These are phyloP conservation scores for Cenchrus americanus DNA, from an alignment of 176 grass and related monocot species.

Conservation along the genomic window DNA sequence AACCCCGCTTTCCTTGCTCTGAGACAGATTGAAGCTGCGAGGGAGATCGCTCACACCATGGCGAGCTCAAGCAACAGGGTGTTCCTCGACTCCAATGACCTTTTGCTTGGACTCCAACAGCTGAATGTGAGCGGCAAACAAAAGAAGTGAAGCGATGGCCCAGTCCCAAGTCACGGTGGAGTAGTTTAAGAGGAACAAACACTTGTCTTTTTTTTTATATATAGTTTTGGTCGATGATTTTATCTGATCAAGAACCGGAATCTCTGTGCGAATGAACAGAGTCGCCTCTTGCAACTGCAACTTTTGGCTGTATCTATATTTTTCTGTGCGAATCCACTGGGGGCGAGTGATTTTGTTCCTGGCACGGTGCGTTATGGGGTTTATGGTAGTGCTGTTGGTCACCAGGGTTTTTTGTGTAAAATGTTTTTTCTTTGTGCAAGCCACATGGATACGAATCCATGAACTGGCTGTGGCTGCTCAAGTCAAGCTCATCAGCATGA, in stretches of 20 bases:
- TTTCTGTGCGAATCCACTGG: background rate
- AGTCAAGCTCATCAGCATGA: background rate
- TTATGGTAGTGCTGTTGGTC: too few relatives aligned
- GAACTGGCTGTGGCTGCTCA: too few relatives aligned
- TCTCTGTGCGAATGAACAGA: background rate
- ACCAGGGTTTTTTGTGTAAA: background rate
- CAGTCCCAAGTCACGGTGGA: background rate
- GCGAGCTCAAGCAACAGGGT: slow-evolving; percentile 74
- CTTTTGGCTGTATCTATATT: background rate
- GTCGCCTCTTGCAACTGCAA: background rate
- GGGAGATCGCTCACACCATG: slow-evolving; percentile 85
- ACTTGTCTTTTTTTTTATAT: background rate
- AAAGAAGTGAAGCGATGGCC: slow-evolving; percentile 41
- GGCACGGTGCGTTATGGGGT: background rate
- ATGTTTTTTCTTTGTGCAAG: background rate
- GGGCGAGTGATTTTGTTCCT: background rate
- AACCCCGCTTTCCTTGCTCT: slow-evolving; percentile 86
- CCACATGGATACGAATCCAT: background rate
- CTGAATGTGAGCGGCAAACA: slow-evolving; percentile 49
- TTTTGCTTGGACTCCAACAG: slow-evolving; percentile 78
- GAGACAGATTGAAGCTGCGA: slow-evolving; percentile 82
- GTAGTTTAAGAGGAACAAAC: slow-evolving; percentile 20
- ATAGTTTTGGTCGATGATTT: slow-evolving; percentile 14
- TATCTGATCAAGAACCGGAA: background rate
- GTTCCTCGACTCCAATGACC: slow-evolving; percentile 75